Base-by-base conservation (phyloP, 1,139 yeast genomes). In the Lodderomyces margitis region DNA sequence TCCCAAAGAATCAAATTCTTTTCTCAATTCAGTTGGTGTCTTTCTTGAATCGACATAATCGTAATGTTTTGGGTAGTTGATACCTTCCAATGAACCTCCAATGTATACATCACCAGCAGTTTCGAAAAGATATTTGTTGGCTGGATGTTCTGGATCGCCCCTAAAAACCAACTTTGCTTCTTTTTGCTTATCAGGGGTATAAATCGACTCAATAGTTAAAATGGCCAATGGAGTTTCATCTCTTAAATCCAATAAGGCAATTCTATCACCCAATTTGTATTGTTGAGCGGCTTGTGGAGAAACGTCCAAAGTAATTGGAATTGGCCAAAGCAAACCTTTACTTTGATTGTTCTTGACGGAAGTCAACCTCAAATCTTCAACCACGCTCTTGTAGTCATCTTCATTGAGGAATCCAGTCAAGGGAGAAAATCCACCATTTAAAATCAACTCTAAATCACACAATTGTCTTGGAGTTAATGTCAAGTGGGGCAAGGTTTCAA, bases 111-210 rank as follows among this genome's bases (percentile, higher is more conserved):
- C 96, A 57, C 92, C 91, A 38, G 91, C 92, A 40, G 76, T 74
- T 50, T 86, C 81, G 57, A 66, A 60, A 54, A 91, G 74, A 65
- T 87, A 91, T 56, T 73, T 76, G 56, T 86, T 73, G 16, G 98
- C 97, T 15, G 98, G 98, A 65, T 91, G 98, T 62, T 91, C 98
- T 36, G 95, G 92, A 63, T 91, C 98, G 49, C 98, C 98, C 62
- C 98, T 81, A 69, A 89, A 91, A 19, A 89, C 97, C 57, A 83
- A 75, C 52, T 80, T 66, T 44, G 96, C 97, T 70, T 91, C 98
- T 31, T 61, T 61, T 42, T 69, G 57, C 73, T 91, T 91, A 66
- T 91, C 75, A 51, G 96, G 97, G 55, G 74, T 74, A 70, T 85
- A 91, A 37, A 87, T 79, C 48, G 91, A 94, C 44, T 76, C 81